phyloP scores from a whole-genome alignment of 169 alveolate genomes.

The Plasmodium falciparum region DNA sequence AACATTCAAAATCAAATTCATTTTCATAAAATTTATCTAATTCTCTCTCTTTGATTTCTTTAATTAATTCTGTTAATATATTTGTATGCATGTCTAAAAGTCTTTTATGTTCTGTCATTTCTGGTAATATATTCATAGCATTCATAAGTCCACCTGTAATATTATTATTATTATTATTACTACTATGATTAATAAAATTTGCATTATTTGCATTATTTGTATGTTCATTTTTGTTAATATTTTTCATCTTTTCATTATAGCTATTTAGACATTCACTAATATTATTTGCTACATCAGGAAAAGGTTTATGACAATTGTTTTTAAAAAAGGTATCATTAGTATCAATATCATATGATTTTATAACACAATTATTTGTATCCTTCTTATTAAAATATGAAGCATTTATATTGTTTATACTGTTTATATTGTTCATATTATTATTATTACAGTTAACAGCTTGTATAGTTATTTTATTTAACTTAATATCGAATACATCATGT shows the following conservation, averaged over 20 bases:
- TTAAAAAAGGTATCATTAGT: slow-evolving; percentile 79
- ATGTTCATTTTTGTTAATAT: slow-evolving; percentile 71
- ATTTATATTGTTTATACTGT: not conserved
- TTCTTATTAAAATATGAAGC: too few species aligned
- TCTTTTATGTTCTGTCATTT: slow-evolving; percentile 90
- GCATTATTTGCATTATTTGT: slow-evolving; percentile 76
- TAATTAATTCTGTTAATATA: slow-evolving; percentile 87
- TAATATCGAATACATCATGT: slow-evolving; percentile 87
- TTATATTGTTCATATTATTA: not conserved
- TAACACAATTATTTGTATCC: not conserved
- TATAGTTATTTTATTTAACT: slow-evolving; percentile 82
- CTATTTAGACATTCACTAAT: slow-evolving; percentile 81
- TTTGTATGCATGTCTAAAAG: slow-evolving; percentile 89
- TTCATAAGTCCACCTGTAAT: slow-evolving; percentile 81
- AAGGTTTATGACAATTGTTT: slow-evolving; percentile 79
- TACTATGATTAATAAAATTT: slow-evolving; percentile 55
- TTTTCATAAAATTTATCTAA: slow-evolving; percentile 86
- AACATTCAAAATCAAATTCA: slow-evolving; percentile 83
- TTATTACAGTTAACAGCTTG: slow-evolving; percentile 7
- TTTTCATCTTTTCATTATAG: slow-evolving; percentile 81
- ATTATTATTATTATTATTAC: slow-evolving; percentile 56
- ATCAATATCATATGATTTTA: slow-evolving; percentile 80
- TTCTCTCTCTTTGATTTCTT: slow-evolving; percentile 86
- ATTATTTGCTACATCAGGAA: slow-evolving; percentile 85
- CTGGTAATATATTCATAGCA: slow-evolving; percentile 90